Conservation (phyloP, 108 stramenopile genomes). For the Parietichytrium sp. region DNA sequence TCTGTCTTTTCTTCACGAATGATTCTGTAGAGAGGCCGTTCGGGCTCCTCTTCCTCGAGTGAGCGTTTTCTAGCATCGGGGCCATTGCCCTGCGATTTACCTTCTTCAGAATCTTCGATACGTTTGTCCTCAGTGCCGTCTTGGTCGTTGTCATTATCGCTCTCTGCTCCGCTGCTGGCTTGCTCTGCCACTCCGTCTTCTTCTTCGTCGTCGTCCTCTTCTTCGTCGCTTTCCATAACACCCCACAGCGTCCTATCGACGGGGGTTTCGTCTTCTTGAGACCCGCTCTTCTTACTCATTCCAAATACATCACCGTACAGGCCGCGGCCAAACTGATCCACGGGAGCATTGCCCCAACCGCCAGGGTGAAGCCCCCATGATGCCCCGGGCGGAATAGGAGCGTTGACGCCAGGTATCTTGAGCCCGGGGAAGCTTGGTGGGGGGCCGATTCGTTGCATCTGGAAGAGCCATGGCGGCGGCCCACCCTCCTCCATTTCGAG, state of each 20-base stretch:
- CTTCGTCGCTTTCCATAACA: not conserved
- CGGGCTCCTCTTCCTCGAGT: no score
- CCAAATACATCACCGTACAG: constrained; percentile 89
- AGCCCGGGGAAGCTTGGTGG: constrained; percentile 88
- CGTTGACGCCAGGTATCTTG: constrained; percentile 92
- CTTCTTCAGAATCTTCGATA: constrained; percentile 59
- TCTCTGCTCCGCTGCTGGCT: constrained; percentile 47
- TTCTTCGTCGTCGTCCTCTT: constrained; percentile 42
- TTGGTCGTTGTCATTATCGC: constrained; percentile 39
- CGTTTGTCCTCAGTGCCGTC: not conserved
- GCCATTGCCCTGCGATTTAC: constrained; percentile 73
- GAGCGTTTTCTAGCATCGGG: no score
- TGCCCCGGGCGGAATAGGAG: constrained; percentile 83
- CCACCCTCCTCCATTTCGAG: constrained; percentile 54
- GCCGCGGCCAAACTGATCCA: constrained; percentile 82
- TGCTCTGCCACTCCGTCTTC: constrained; percentile 48
- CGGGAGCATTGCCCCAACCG: constrained; percentile 98
- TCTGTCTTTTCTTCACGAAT: no score
- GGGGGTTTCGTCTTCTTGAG: not conserved
- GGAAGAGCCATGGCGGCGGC: constrained; percentile 98
- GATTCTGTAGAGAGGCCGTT: no score
- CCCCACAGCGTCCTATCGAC: not conserved
- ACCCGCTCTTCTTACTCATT: constrained; percentile 42
- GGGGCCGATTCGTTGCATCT: constrained; percentile 98
- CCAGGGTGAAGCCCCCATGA: constrained; percentile 89